Evolutionary conservation across 192 early-diverging fungal species (phyloP).

Genomic region (Thoreauomyces humboldtii): DNA sequence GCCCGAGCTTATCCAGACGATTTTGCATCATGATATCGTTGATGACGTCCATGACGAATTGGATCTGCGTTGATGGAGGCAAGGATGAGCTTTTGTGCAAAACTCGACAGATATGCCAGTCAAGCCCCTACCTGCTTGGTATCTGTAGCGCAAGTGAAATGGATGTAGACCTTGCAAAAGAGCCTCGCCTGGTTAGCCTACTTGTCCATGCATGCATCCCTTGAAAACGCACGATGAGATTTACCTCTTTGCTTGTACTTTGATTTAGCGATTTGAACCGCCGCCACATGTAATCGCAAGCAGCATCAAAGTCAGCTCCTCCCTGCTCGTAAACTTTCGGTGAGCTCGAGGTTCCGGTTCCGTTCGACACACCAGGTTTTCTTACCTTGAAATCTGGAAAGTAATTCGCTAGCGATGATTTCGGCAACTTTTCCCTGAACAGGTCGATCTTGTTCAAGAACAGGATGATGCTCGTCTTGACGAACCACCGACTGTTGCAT

Average conservation of each 20-base stretch:
- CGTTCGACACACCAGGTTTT: background rate
- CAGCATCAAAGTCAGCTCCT: constrained; percentile 34
- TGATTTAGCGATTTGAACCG: constrained; percentile 46
- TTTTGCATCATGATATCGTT: constrained; percentile 51
- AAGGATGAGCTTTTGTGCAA: no score
- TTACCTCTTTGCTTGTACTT: constrained; percentile 37
- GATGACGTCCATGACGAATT: constrained; percentile 56
- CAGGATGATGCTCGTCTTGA: constrained; percentile 95
- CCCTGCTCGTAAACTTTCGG: constrained; percentile 29
- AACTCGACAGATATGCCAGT: no score
- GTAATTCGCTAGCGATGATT: constrained; percentile 80
- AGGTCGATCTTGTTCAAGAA: constrained; percentile 99
- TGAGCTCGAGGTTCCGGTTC: no score
- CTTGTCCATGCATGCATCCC: background rate
- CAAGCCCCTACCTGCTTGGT: constrained; percentile 56
- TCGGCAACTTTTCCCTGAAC: constrained; percentile 84
- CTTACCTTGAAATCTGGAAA: constrained; percentile 77
- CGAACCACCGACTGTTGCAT: constrained; percentile 96
- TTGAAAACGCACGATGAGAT: background rate
- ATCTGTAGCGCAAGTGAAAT: constrained; percentile 64
- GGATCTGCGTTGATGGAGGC: constrained; percentile 56
- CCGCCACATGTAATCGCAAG: constrained; percentile 43
- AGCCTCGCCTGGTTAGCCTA: background rate
- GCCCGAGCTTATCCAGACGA: constrained; percentile 11
- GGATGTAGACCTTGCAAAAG: constrained; percentile 47